phyloP scores from a whole-genome alignment of 768 basidiomycete species.

The Cantharellus cinnabarinus region DNA sequence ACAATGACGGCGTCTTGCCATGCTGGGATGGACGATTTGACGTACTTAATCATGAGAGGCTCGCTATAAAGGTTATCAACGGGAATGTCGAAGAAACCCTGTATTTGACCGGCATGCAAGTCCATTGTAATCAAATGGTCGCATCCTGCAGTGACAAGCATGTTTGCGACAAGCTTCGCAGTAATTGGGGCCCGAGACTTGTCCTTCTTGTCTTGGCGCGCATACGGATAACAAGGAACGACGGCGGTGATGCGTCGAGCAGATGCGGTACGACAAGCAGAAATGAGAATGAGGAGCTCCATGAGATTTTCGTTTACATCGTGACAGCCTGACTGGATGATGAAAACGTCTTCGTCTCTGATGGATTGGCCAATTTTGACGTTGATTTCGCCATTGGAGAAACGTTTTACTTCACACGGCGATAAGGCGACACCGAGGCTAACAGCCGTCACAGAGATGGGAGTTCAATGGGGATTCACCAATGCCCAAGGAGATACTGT shows the following conservation, averaged over 20 bases:
- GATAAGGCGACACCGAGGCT: conserved; percentile 82
- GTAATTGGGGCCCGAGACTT: conserved; percentile 91
- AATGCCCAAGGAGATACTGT: conserved; percentile 14
- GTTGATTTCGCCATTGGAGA: conserved; percentile 89
- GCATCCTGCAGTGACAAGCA: conserved; percentile 90
- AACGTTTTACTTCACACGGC: conserved; percentile 69
- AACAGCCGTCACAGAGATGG: background rate
- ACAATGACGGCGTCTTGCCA: conserved; percentile 84
- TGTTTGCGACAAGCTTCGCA: conserved; percentile 94
- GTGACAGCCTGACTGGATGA: conserved; percentile 76
- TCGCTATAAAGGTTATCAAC: conserved; percentile 96
- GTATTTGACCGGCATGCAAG: conserved; percentile 91
- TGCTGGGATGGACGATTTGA: conserved; percentile 66
- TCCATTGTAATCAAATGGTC: conserved; percentile 99
- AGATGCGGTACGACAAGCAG: conserved; percentile 91
- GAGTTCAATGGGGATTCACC: conserved; percentile 7
- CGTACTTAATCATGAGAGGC: conserved; percentile 84
- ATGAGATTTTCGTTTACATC: conserved; percentile 94
- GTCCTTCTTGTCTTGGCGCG: conserved; percentile 96
- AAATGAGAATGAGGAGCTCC: conserved; percentile 97
- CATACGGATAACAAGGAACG: conserved; percentile 94
- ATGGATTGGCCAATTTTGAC: conserved; percentile 90
- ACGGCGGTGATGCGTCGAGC: conserved; percentile 92
- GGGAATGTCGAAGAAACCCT: conserved; percentile 97
- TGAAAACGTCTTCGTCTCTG: conserved; percentile 96